Evolutionary conservation across 2,329 filamentous ascomycete species (phyloP), one percentile per base, ranked within the genome.

Genomic region (Aspergillus tubingensis): DNA sequence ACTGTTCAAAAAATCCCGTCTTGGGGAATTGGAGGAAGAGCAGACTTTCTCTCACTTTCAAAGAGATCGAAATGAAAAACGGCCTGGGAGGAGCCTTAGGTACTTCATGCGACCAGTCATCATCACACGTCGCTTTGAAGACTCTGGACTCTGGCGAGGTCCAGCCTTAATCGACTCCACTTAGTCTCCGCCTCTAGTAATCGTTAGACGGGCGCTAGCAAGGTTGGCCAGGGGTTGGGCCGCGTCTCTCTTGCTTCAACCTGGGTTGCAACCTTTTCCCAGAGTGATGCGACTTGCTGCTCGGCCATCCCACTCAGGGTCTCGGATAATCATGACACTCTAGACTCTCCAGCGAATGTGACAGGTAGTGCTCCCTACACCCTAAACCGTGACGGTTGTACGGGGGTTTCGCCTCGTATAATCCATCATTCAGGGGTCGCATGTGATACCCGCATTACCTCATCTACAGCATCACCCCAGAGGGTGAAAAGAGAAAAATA

Each of bases 121-220:
- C 36, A 55, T 53, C 60, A 57, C 51, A 51, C 57, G 47, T 54
- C 49, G 51, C 51, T 59, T 49, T 60, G 52, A 57, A 58, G 57
- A 51, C 49, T 54, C 32, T 53, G 30, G 36, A 32, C 21, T 39
- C 51, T 55, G 30, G 23, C 41, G 49, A 57, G 57, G 61, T 59
- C 66, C 65, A 65, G 67, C 62, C 61, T 68, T 68, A 67, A 66
- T 65, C 36, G 50, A 62, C 43, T 58, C 67, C 65, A 67, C 66
- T 55, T 64, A 44, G 65, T 54, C 60, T 60, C 63, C 61, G 64
- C 65, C 59, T 63, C 64, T 64, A 69, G 60, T 60, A 59, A 66
- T 68, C 65, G 62, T 67, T 64, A 64, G 62, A 67, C 62, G 62
- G 62, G 60, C 51, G 54, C 65, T 63, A 64, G 52, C 56, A 58